A percentile compares a stretch with the other conserved stretches of the same genome.
Evolutionary conservation across 1,139 yeast genomes (phyloP).

Genomic region (Candida sp.): DNA sequence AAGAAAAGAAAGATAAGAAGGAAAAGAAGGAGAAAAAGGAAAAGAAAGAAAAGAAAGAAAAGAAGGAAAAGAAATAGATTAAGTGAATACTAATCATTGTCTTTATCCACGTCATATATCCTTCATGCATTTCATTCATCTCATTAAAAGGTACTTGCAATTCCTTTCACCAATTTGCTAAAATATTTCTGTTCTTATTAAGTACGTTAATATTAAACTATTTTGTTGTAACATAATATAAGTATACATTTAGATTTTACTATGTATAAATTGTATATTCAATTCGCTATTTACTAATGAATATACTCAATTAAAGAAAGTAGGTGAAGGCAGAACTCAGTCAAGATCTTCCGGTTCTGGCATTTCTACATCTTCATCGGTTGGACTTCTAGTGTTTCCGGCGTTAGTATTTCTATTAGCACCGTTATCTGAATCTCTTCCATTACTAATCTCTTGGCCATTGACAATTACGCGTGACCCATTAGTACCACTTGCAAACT

Average conservation of each 20-base stretch:
- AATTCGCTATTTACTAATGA: background rate
- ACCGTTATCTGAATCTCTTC: background rate
- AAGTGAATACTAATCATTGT: background rate
- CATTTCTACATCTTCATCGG: constrained; percentile 14
- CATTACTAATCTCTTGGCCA: constrained; percentile 6
- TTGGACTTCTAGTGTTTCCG: background rate
- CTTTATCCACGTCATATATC: background rate
- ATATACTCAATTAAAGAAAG: background rate
- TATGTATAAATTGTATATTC: background rate
- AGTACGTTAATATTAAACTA: background rate
- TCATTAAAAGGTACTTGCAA: background rate
- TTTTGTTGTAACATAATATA: background rate
- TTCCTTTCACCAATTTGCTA: background rate
- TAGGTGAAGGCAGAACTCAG: no score
- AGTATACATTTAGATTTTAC: background rate
- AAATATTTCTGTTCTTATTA: background rate
- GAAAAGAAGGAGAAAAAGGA: constrained; percentile 33
- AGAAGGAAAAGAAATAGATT: constrained; percentile 37
- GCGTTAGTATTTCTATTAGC: background rate
- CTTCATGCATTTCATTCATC: background rate
- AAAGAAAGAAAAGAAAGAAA: constrained; percentile 33
- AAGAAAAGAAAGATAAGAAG: constrained; percentile 39
- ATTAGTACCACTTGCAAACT: background rate
- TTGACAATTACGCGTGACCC: constrained; percentile 9
- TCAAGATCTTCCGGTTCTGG: constrained; percentile 16